Percentiles rank a stretch among this genome's conserved stretches.
These are phyloP conservation scores for Suillus weaverae DNA, from an alignment of 768 basidiomycete genomes.

Conservation along the genomic window DNA sequence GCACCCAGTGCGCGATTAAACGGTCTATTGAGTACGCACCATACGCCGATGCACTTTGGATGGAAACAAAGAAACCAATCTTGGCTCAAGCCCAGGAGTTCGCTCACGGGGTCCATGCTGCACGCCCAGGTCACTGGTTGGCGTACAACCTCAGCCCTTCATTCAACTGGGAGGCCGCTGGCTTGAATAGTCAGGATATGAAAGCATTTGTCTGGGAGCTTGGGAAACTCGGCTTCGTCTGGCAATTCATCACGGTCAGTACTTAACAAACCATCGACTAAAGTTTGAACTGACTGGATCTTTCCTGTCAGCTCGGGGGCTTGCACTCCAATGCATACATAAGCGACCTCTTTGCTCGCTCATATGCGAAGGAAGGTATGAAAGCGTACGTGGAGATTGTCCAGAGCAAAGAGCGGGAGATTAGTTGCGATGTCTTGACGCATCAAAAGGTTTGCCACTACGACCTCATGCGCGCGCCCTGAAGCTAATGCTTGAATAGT, in stretches of 20 bases:
- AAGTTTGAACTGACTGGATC: conserved; percentile 10
- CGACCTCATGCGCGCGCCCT: neutral
- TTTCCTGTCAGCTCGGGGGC: conserved; percentile 73
- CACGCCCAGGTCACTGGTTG: conserved; percentile 88
- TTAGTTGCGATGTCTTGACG: conserved; percentile 94
- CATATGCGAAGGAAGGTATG: conserved; percentile 95
- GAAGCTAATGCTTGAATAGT: conserved; percentile 46
- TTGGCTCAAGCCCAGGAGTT: conserved; percentile 90
- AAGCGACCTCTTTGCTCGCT: conserved; percentile 85
- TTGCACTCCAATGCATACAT: conserved; percentile 98
- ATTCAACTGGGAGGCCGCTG: conserved; percentile 94
- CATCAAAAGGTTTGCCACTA: conserved; percentile 79
- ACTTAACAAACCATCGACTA: neutral
- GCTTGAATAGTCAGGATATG: conserved; percentile 84
- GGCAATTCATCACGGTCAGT: conserved; percentile 97
- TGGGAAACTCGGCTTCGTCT: conserved; percentile 94
- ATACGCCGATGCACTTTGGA: conserved; percentile 90
- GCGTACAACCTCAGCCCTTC: conserved; percentile 95
- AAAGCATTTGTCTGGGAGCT: conserved; percentile 88
- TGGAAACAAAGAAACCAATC: conserved; percentile 97
- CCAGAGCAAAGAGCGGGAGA: conserved; percentile 88
- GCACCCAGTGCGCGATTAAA: conserved; percentile 91
- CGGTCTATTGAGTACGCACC: conserved; percentile 93
- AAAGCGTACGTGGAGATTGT: conserved; percentile 97
- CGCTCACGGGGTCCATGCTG: conserved; percentile 81